Evolutionary conservation across 2,329 filamentous ascomycete genomes (phyloP).

Genomic region (Cryoendolithus antarcticus): DNA sequence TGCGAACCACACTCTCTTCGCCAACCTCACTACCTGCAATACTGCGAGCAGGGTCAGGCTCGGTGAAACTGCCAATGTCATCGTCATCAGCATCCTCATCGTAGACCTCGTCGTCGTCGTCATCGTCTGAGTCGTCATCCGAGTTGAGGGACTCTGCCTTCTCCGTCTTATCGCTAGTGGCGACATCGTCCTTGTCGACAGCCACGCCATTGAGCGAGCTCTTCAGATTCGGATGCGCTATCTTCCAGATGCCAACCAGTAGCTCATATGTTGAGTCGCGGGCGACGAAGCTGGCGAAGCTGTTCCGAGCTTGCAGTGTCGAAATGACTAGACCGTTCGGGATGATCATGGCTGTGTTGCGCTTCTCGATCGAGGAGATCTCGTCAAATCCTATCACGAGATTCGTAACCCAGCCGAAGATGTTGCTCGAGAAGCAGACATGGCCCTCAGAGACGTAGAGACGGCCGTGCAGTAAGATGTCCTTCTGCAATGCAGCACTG

Average conservation of each 20-base stretch:
- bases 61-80: slow-evolving; percentile 48
- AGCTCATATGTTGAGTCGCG: slow-evolving; percentile 93
- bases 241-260: slow-evolving; percentile 96
- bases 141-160: slow-evolving; percentile 54
- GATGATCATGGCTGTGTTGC: slow-evolving; percentile 88
- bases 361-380: slow-evolving; percentile 91
- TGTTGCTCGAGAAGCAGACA: slow-evolving; percentile 97
- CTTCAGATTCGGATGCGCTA: slow-evolving; percentile 82
- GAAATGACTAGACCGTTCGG: slow-evolving; percentile 97
- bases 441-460: slow-evolving; percentile 96
- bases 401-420: slow-evolving; percentile 94
- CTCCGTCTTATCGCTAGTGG: slow-evolving; percentile 80
- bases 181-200: slow-evolving; percentile 51
- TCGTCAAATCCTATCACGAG: slow-evolving; percentile 97
- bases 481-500: slow-evolving; percentile 87
- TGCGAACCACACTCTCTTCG: slow-evolving; percentile 46
- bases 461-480: slow-evolving; percentile 86
- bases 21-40: slow-evolving; percentile 41
- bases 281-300: slow-evolving; percentile 90
- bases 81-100: slow-evolving; percentile 66
- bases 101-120: slow-evolving; percentile 65
- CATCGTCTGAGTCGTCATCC: slow-evolving; percentile 41
- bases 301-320: slow-evolving; percentile 85
- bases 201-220: slow-evolving; percentile 83
- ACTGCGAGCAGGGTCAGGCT: slow-evolving; percentile 38